phyloP scores from a whole-genome alignment of 345 rosid genomes.

The Physaria fendleri region DNA sequence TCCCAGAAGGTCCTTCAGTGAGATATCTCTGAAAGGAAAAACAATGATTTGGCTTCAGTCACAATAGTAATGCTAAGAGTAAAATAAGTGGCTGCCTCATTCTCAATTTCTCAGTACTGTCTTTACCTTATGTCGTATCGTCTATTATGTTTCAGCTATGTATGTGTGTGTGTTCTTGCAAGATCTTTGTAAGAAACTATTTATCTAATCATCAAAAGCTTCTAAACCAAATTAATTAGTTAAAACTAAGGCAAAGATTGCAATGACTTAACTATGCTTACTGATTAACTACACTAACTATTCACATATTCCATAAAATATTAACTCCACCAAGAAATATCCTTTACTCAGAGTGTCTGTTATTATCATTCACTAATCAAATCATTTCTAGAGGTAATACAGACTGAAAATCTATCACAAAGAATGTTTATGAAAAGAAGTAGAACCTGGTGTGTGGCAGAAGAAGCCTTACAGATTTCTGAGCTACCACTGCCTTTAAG shows the following conservation, averaged over 20 bases:
- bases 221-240: not conserved
- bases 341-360: not conserved
- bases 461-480: not conserved
- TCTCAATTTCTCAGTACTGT: slow-evolving; percentile 11
- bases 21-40: no score
- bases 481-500: not conserved
- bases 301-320: not conserved
- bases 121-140: no score
- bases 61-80: slow-evolving; percentile 9
- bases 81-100: slow-evolving; percentile 21
- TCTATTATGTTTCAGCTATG: not conserved
- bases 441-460: not conserved
- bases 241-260: not conserved
- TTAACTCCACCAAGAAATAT: not conserved
- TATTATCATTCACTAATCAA: no score
- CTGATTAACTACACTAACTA: slow-evolving; percentile 31
- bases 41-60: slow-evolving; percentile 12
- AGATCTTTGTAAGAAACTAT: no score
- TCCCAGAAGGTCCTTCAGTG: slow-evolving; percentile 46
- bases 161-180: not conserved
- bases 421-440: not conserved
- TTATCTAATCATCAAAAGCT: no score
- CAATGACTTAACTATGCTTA: not conserved
- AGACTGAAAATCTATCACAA: not conserved
- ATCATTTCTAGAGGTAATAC: no score